phyloP scores from a whole-genome alignment of 1,284 basidiomycete species.

The Cryptococcus sp. region DNA sequence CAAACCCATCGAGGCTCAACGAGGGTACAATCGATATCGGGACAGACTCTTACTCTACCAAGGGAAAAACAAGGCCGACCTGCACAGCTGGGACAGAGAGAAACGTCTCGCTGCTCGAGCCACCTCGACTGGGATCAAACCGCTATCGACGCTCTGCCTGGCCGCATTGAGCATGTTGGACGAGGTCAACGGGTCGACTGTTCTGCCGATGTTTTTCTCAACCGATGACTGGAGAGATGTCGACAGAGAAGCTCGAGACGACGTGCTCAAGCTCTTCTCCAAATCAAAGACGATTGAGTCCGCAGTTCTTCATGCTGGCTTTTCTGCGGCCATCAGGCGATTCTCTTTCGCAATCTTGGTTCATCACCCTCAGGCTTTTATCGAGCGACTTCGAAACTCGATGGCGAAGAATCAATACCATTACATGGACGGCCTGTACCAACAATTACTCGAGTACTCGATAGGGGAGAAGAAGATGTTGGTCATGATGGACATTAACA shows the following conservation, averaged over 20 bases:
- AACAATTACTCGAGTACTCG: neutral
- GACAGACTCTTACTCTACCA: conserved; percentile 12
- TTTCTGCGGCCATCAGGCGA: neutral
- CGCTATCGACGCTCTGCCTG: conserved; percentile 16
- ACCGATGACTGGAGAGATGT: neutral
- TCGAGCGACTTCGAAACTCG: neutral
- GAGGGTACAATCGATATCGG: conserved; percentile 13
- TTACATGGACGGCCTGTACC: neutral
- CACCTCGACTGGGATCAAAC: conserved; percentile 13
- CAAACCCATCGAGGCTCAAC: conserved; percentile 11
- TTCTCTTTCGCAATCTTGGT: neutral
- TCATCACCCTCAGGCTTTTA: neutral
- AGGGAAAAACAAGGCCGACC: conserved; percentile 12
- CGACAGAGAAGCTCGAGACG: neutral
- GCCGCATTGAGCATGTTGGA: conserved; percentile 25
- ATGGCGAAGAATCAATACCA: neutral
- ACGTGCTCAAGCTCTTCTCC: neutral
- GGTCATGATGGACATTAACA: neutral
- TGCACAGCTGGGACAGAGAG: conserved; percentile 12
- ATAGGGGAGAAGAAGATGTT: neutral
- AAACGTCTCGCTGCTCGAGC: conserved; percentile 19
- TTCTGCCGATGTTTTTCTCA: neutral
- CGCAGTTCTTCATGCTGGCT: no score
- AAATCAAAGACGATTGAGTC: neutral
- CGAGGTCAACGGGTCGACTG: conserved; percentile 7